Evolutionary conservation across 2,329 filamentous ascomycete genomes (phyloP).

Genomic region (Xylaria sp.): DNA sequence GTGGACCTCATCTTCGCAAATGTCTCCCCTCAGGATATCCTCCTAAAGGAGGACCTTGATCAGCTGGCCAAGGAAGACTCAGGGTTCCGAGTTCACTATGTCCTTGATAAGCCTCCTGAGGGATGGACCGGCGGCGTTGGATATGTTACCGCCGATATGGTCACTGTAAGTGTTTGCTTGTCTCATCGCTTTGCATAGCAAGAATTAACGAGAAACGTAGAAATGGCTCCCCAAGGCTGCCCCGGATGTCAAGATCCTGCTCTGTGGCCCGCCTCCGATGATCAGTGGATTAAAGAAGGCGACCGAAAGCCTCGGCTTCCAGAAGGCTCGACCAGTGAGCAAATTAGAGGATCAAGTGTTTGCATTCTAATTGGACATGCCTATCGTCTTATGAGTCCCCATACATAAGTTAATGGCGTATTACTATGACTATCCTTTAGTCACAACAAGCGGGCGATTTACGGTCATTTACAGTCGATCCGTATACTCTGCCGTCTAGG

Average conservation of each 20-base stretch:
- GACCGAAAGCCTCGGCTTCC: constrained; percentile 85
- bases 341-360: constrained; percentile 99
- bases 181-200: not conserved
- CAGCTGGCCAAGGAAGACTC: constrained; percentile 78
- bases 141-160: constrained; percentile 96
- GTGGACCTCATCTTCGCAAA: constrained; percentile 98
- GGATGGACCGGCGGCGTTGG: constrained; percentile 92
- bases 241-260: constrained; percentile 88
- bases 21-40: constrained; percentile 90
- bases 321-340: constrained; percentile 93
- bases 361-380: constrained; percentile 73
- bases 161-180: constrained; percentile 69
- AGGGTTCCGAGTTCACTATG: constrained; percentile 89
- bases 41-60: constrained; percentile 93
- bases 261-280: constrained; percentile 98
- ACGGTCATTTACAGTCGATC: not conserved
- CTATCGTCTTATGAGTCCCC: not conserved
- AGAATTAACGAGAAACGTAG: constrained; percentile 53
- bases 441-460: not conserved
- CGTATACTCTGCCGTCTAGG: not conserved
- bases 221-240: constrained; percentile 84
- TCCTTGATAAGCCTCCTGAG: constrained; percentile 94
- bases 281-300: constrained; percentile 97
- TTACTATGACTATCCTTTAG: not conserved
- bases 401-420: not conserved